Evolutionary conservation across 306 rosid species (phyloP).

Genomic region (Sicyos edulis): DNA sequence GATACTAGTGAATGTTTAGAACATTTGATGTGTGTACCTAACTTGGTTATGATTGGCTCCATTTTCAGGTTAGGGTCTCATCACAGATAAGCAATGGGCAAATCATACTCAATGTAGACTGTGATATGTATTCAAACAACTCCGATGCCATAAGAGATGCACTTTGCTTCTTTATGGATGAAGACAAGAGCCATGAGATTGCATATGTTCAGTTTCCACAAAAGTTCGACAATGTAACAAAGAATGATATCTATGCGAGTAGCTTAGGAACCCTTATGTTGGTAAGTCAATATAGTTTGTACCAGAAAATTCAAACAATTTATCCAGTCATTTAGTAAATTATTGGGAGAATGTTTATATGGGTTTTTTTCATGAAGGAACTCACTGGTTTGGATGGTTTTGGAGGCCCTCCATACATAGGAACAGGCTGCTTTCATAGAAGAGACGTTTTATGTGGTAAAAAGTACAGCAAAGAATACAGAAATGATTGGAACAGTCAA

Average conservation of each 20-base stretch:
- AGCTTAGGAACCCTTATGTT: conserved; percentile 8
- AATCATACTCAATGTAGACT: too few species aligned
- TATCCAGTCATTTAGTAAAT: neutral
- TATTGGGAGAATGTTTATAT: conserved; percentile 2
- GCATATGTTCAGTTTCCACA: conserved; percentile 80
- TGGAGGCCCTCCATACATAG: too few species aligned
- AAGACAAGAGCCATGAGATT: conserved; percentile 56
- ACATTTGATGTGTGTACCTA: neutral
- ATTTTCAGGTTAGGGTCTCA: too few species aligned
- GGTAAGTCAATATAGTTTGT: conserved; percentile 34
- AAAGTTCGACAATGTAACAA: conserved; percentile 39
- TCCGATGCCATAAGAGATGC: conserved; percentile 59
- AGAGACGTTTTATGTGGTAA: conserved; percentile 64
- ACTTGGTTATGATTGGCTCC: conserved; percentile 8
- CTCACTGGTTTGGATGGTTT: conserved; percentile 52
- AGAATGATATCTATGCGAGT: conserved; percentile 52
- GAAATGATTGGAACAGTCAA: conserved; percentile 31
- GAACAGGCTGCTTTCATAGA: conserved; percentile 71
- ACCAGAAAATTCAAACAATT: neutral
- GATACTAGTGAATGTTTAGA: neutral
- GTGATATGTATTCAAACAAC: too few species aligned
- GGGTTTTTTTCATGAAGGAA: conserved; percentile 34
- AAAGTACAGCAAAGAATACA: conserved; percentile 34
- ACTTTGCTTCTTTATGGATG: conserved; percentile 77
- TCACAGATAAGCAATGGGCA: too few species aligned